Percentiles rank a stretch among this genome's conserved stretches.
phyloP scores from a whole-genome alignment of 2,329 filamentous ascomycete species.

The Talaromyces rugulosus region DNA sequence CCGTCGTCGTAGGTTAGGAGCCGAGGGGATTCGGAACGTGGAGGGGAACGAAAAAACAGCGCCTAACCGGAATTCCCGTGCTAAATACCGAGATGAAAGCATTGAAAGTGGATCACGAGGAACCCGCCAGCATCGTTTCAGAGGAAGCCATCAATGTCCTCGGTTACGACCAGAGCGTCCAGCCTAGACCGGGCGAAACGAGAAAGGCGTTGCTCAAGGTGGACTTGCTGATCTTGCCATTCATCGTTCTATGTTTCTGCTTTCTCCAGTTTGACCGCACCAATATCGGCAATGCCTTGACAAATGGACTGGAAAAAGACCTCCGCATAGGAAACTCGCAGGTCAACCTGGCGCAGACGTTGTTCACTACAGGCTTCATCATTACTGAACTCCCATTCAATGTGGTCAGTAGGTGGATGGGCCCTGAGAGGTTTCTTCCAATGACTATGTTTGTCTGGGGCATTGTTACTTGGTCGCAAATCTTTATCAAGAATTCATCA shows the following conservation, averaged over 20 bases:
- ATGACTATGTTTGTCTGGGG: constrained; percentile 20
- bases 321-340: constrained; percentile 18
- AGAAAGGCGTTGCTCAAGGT: constrained; percentile 3
- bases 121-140: neutral
- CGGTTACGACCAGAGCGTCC: constrained; percentile 5
- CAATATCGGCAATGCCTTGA: constrained; percentile 21
- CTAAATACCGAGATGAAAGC: neutral
- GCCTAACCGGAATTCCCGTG: neutral
- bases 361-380: constrained; percentile 24
- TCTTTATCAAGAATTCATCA: constrained; percentile 21
- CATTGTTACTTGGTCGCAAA: constrained; percentile 18
- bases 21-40: neutral
- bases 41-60: neutral
- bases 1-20: neutral
- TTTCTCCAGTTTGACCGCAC: constrained; percentile 22
- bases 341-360: constrained; percentile 21
- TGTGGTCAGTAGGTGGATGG: constrained; percentile 22
- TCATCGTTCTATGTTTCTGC: constrained; percentile 17
- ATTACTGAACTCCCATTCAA: constrained; percentile 26
- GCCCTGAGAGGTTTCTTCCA: constrained; percentile 22
- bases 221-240: constrained; percentile 15
- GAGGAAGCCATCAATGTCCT: neutral
- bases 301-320: constrained; percentile 15
- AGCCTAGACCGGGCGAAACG: neutral
- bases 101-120: neutral